phyloP scores from a whole-genome alignment of 176 grass and related monocot genomes.

The Oryza coarctata region DNA sequence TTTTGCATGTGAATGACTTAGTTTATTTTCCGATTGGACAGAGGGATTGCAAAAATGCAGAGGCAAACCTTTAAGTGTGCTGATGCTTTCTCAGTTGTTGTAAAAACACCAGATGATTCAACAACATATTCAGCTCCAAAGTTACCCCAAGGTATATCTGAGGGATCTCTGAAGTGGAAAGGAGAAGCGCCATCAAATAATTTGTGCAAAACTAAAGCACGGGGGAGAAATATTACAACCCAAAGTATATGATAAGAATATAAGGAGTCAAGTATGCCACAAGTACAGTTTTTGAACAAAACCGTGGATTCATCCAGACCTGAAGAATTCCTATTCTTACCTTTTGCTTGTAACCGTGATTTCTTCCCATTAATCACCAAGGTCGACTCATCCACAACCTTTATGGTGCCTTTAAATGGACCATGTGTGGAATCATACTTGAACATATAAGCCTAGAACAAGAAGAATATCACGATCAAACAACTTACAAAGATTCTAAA shows the following conservation, averaged over 20 bases:
- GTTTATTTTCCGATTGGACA: neutral
- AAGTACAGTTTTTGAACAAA: neutral
- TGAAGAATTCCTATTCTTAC: constrained; percentile 35
- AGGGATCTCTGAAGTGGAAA: constrained; percentile 61
- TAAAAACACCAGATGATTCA: constrained; percentile 95
- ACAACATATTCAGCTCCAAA: constrained; percentile 75
- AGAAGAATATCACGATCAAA: constrained; percentile 3
- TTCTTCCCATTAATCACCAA: constrained; percentile 90
- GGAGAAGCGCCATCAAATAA: neutral
- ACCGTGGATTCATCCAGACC: constrained; percentile 22
- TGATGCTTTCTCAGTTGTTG: constrained; percentile 67
- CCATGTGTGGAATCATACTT: constrained; percentile 88
- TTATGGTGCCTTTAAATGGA: constrained; percentile 69
- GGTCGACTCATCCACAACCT: constrained; percentile 60
- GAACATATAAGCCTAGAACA: constrained; percentile 80
- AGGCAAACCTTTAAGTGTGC: constrained; percentile 68
- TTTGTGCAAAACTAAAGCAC: constrained; percentile 10
- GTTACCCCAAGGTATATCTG: constrained; percentile 77
- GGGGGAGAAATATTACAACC: neutral
- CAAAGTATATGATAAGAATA: constrained; percentile 12
- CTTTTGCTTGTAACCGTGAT: constrained; percentile 75
- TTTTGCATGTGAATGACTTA: neutral
- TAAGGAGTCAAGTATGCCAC: neutral
- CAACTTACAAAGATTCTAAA: neutral
- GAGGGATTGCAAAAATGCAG: neutral